Conservation (phyloP, 108 stramenopile genomes). For the Discostella pseudostelligera region DNA sequence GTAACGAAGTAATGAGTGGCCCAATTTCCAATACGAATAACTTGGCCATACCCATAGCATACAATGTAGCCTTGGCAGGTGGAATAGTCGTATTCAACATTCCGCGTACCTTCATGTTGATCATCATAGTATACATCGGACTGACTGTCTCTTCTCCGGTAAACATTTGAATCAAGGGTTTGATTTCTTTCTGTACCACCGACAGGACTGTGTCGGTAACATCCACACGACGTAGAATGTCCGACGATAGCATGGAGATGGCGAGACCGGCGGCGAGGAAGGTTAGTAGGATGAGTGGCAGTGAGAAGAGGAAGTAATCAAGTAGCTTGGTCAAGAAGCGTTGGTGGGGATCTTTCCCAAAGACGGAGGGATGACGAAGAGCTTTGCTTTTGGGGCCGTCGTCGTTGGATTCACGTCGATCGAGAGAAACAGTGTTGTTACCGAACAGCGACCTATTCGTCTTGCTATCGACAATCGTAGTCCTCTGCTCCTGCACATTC, state of each 20-base stretch:
- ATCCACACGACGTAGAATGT: slow-evolving; percentile 65
- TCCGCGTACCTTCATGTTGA: slow-evolving; percentile 61
- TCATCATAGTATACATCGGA: slow-evolving; percentile 62
- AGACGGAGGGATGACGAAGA: slow-evolving; percentile 35
- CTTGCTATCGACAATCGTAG: slow-evolving; percentile 7
- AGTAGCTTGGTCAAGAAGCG: slow-evolving; percentile 57
- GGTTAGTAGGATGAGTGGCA: slow-evolving; percentile 72
- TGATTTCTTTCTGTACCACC: slow-evolving; percentile 64
- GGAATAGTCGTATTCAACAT: slow-evolving; percentile 70
- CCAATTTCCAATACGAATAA: slow-evolving; percentile 82
- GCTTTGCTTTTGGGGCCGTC: slow-evolving; percentile 13
- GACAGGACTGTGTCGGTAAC: slow-evolving; percentile 65
- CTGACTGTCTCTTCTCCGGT: slow-evolving; percentile 65
- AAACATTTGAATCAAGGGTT: slow-evolving; percentile 69
- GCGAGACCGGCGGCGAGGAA: slow-evolving; percentile 80
- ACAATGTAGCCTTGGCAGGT: slow-evolving; percentile 70
- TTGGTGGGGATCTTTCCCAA: slow-evolving; percentile 39
- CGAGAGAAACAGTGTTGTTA: slow-evolving; percentile 31
- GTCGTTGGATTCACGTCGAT: slow-evolving; percentile 31
- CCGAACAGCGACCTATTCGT: neutral
- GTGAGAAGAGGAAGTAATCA: slow-evolving; percentile 67
- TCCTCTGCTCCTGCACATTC: neutral
- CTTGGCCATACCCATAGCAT: slow-evolving; percentile 79
- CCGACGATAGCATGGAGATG: slow-evolving; percentile 75
- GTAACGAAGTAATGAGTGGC: slow-evolving; percentile 70